phyloP scores from a whole-genome alignment of 2,329 filamentous ascomycete genomes.

The Gnomoniopsis smithogilvyi region DNA sequence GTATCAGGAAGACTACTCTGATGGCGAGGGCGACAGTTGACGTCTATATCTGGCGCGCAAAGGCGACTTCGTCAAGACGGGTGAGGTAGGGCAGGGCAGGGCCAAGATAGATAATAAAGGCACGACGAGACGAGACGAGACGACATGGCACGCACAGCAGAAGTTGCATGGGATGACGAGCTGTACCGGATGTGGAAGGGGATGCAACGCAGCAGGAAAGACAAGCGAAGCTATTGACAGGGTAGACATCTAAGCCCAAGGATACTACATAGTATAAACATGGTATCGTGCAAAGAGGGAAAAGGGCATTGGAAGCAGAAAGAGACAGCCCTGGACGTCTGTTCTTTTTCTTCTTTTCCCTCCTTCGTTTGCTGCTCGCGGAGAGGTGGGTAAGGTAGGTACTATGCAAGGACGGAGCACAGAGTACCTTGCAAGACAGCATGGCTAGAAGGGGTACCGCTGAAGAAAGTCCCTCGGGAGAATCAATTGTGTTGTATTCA shows the following conservation, averaged over 20 bases:
- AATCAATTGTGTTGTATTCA: too few species aligned
- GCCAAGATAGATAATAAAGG: slow-evolving; percentile 13
- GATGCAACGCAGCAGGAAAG: slow-evolving; percentile 1
- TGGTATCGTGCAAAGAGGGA: background rate
- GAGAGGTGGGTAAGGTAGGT: too few species aligned
- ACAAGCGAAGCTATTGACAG: slow-evolving; percentile 4
- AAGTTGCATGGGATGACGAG: slow-evolving; percentile 8
- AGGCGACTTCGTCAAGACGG: slow-evolving; percentile 1
- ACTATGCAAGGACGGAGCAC: too few species aligned
- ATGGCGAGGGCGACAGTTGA: background rate
- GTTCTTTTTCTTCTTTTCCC: too few species aligned
- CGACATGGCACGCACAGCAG: slow-evolving; percentile 13
- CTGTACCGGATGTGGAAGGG: slow-evolving; percentile 11
- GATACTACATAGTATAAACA: background rate
- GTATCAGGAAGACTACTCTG: too few species aligned
- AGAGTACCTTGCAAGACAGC: background rate
- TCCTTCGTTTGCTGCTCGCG: too few species aligned
- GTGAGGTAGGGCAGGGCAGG: slow-evolving; percentile 11
- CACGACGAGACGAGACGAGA: slow-evolving; percentile 7
- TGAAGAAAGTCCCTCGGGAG: too few species aligned
- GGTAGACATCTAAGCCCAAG: background rate
- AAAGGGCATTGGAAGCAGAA: background rate
- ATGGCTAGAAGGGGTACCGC: background rate
- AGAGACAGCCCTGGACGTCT: background rate
- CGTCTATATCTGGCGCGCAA: slow-evolving; percentile 6